A percentile compares a stretch with the other conserved stretches of the same genome.
Conservation (phyloP, 768 basidiomycete genomes). For the Auricularia auricula-judae region DNA sequence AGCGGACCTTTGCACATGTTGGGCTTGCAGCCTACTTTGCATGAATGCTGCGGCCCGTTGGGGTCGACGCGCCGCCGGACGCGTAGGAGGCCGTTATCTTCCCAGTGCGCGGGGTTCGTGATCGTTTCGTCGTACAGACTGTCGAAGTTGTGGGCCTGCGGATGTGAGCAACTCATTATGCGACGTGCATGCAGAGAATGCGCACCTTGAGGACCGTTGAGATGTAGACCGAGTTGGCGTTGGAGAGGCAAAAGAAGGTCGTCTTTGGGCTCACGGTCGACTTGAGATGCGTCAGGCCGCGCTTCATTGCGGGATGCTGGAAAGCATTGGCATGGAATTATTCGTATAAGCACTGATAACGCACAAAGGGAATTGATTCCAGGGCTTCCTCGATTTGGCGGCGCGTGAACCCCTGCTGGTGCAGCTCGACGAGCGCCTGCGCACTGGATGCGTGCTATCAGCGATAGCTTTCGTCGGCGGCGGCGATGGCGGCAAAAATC, state of each 20-base stretch:
- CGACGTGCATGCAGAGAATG: background rate
- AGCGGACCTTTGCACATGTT: slow-evolving; percentile 94
- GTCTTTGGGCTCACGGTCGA: slow-evolving; percentile 46
- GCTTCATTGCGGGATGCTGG: slow-evolving; percentile 94
- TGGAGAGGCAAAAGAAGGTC: slow-evolving; percentile 85
- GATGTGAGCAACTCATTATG: background rate
- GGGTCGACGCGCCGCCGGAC: slow-evolving; percentile 70
- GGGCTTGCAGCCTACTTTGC: slow-evolving; percentile 77
- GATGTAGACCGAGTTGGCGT: slow-evolving; percentile 89
- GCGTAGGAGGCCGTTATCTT: slow-evolving; percentile 54
- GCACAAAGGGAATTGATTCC: slow-evolving; percentile 74
- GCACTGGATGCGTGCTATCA: slow-evolving; percentile 26
- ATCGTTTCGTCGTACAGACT: slow-evolving; percentile 72
- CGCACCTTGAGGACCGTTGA: slow-evolving; percentile 73
- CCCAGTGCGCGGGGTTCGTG: slow-evolving; percentile 89
- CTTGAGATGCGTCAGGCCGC: slow-evolving; percentile 75
- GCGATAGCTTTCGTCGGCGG: background rate
- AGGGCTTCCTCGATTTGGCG: slow-evolving; percentile 72
- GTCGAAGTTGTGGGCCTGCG: slow-evolving; percentile 62
- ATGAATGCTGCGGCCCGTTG: slow-evolving; percentile 65
- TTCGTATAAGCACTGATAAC: slow-evolving; percentile 14
- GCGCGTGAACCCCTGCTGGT: slow-evolving; percentile 54
- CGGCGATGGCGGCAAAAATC: slow-evolving; percentile 12
- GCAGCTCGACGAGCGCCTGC: slow-evolving; percentile 59
- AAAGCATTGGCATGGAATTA: background rate